Conservation (phyloP, 2,329 filamentous ascomycete species). For the Ascosphaera apis region DNA sequence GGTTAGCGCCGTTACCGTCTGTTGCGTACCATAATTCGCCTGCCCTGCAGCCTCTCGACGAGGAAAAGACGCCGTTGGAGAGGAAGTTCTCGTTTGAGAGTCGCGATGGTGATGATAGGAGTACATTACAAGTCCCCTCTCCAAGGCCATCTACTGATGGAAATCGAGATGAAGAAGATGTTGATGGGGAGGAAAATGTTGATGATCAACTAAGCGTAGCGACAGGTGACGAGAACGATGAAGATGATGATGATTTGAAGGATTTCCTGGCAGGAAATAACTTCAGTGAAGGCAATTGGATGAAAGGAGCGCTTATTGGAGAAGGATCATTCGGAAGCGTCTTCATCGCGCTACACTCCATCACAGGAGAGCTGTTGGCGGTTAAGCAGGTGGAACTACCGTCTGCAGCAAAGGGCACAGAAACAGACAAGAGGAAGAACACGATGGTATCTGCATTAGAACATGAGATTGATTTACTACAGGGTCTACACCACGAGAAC, state of each 20-base stretch:
- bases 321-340: slow-evolving; percentile 94
- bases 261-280: slow-evolving; percentile 83
- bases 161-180: not conserved
- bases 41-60: slow-evolving; percentile 68
- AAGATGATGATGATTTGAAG: slow-evolving; percentile 66
- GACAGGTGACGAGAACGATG: slow-evolving; percentile 75
- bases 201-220: slow-evolving; percentile 67
- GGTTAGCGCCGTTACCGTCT: slow-evolving; percentile 20
- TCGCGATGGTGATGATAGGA: not conserved
- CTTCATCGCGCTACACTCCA: slow-evolving; percentile 79
- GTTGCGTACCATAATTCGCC: slow-evolving; percentile 64
- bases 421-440: slow-evolving; percentile 78
- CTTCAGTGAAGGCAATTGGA: slow-evolving; percentile 96
- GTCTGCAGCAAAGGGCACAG: slow-evolving; percentile 49
- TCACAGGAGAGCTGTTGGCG: slow-evolving; percentile 90
- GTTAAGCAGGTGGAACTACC: slow-evolving; percentile 96
- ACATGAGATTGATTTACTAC: slow-evolving; percentile 81
- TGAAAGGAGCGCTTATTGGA: slow-evolving; percentile 94
- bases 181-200: slow-evolving; percentile 15
- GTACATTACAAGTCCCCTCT: not conserved
- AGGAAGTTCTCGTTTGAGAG: not conserved
- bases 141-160: not conserved
- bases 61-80: slow-evolving; percentile 30
- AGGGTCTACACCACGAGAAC: slow-evolving; percentile 84
- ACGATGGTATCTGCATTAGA: slow-evolving; percentile 96